Evolutionary conservation across 2,329 filamentous ascomycete species (phyloP).

Genomic region (Neopestalotiopsis clavispora): DNA sequence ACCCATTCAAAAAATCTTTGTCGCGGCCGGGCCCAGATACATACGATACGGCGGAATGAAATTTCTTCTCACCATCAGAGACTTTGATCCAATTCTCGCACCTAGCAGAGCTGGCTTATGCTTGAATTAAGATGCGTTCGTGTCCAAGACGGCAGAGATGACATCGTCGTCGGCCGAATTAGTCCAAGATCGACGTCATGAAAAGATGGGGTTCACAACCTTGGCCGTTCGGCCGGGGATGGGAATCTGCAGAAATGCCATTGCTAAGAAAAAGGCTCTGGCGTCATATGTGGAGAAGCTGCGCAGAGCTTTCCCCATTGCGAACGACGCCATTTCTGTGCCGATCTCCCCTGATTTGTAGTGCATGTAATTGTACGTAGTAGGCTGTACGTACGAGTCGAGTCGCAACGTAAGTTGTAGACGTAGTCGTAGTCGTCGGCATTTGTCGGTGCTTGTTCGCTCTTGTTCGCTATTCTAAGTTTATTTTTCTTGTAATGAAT

Average conservation of each 20-base stretch:
- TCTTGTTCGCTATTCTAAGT: no score
- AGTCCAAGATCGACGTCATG: constrained; percentile 2
- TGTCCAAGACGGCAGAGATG: constrained; percentile 6
- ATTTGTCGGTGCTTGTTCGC: no score
- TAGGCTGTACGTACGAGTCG: no score
- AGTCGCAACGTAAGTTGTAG: no score
- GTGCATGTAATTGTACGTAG: background rate
- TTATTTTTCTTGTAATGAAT: background rate
- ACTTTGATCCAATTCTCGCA: background rate
- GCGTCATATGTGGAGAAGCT: constrained; percentile 13
- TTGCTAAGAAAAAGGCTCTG: constrained; percentile 9
- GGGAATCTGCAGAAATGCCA: constrained; percentile 13
- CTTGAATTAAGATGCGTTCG: background rate
- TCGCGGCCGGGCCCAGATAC: background rate
- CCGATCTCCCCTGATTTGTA: background rate
- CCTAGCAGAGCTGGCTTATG: background rate
- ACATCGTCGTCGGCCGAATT: background rate
- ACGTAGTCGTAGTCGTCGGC: no score
- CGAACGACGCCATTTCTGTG: background rate
- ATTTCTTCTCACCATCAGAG: background rate
- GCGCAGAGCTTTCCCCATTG: constrained; percentile 3
- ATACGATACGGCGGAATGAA: background rate
- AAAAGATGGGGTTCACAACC: constrained; percentile 3
- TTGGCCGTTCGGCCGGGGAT: background rate
- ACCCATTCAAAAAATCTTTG: background rate